Percentiles rank a stretch among this genome's conserved stretches.
phyloP scores from a whole-genome alignment of 1,284 basidiomycete genomes.

The Apiotrichum brassicae region DNA sequence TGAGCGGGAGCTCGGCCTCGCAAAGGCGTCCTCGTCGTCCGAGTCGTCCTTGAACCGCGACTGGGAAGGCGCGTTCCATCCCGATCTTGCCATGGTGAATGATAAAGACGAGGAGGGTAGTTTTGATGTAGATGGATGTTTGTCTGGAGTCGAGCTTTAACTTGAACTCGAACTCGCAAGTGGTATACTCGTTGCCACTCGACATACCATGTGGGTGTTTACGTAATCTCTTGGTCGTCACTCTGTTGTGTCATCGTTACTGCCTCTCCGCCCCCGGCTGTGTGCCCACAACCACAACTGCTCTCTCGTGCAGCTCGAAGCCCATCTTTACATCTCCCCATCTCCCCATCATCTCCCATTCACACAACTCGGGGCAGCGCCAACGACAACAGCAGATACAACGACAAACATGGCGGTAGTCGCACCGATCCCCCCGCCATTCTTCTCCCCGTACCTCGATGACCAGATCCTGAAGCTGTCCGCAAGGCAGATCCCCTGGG shows the following conservation, averaged over 20 bases:
- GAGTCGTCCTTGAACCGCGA: constrained; percentile 33
- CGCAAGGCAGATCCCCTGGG: constrained; percentile 90
- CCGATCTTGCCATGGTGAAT: neutral
- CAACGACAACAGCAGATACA: too few species aligned
- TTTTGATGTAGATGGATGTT: too few species aligned
- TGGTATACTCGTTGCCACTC: too few species aligned
- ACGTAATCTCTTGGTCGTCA: too few species aligned
- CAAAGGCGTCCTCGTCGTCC: constrained; percentile 34
- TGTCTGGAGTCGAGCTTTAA: too few species aligned
- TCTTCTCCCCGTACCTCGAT: constrained; percentile 73
- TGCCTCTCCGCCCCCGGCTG: too few species aligned
- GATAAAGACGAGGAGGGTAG: too few species aligned
- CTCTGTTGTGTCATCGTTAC: too few species aligned
- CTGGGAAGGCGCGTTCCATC: constrained; percentile 31
- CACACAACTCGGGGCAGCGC: neutral
- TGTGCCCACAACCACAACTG: too few species aligned
- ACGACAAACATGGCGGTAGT: constrained; percentile 29
- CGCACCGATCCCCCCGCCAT: constrained; percentile 61
- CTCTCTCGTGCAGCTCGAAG: too few species aligned
- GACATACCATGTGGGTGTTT: too few species aligned
- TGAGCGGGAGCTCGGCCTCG: neutral
- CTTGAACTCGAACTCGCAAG: too few species aligned
- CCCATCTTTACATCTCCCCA: neutral
- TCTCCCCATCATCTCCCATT: neutral
- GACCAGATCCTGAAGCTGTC: constrained; percentile 81